Percentiles rank a stretch among this genome's conserved stretches.
Conservation (phyloP, 805 yeast species). For the Zygosaccharomyces bailii region DNA sequence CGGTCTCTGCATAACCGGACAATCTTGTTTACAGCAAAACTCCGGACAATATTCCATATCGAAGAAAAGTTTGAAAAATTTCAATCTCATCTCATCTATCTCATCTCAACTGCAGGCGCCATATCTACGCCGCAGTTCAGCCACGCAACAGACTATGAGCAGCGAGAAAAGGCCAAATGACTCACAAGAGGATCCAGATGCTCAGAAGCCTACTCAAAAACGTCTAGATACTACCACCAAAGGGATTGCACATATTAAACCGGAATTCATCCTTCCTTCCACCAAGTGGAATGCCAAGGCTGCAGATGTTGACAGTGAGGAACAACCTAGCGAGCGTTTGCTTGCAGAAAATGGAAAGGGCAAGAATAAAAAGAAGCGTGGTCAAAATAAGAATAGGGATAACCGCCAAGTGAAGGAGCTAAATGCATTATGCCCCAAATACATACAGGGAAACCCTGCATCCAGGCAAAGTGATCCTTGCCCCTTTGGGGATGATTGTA, state of each 20-base stretch:
- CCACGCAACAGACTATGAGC: constrained; percentile 11
- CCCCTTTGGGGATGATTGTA: constrained; percentile 70
- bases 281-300: constrained; percentile 12
- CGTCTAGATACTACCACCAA: constrained; percentile 35
- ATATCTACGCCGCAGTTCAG: no score
- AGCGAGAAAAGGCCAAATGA: constrained; percentile 28
- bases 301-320: constrained; percentile 45
- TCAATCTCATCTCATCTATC: constrained; percentile 6
- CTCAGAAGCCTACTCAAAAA: constrained; percentile 13
- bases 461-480: constrained; percentile 40
- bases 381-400: constrained; percentile 83
- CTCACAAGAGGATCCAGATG: constrained; percentile 5
- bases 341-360: constrained; percentile 43
- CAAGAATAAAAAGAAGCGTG: constrained; percentile 52
- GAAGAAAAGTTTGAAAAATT: constrained; percentile 2
- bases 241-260: constrained; percentile 75
- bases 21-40: neutral
- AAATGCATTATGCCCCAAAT: constrained; percentile 60
- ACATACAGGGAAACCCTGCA: constrained; percentile 49
- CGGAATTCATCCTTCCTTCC: constrained; percentile 54
- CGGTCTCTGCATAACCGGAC: no score
- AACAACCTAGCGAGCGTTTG: constrained; percentile 42
- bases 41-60: neutral
- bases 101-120: constrained; percentile 2
- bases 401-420: constrained; percentile 64